Conservation (phyloP, 768 basidiomycete species). For the Royoungia palumana region DNA sequence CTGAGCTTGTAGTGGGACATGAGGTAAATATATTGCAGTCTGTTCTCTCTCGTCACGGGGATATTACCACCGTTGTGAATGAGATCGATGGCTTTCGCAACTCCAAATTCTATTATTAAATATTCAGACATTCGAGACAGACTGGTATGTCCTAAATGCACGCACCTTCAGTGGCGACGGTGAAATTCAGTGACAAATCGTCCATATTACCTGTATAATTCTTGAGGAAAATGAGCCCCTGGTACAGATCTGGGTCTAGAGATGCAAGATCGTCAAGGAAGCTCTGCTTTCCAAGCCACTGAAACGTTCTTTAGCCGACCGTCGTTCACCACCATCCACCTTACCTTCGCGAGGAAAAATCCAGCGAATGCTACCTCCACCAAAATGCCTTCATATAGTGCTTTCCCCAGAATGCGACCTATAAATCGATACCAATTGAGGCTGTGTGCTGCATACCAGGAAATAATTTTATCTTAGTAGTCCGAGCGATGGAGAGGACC, state of each 20-base stretch:
- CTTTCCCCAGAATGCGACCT: constrained; percentile 92
- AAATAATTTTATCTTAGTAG: background rate
- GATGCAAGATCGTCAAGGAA: constrained; percentile 92
- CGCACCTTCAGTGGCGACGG: constrained; percentile 80
- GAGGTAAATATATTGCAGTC: constrained; percentile 85
- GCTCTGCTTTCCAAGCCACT: constrained; percentile 92
- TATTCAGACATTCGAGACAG: no score
- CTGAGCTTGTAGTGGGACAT: constrained; percentile 87
- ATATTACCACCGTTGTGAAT: constrained; percentile 79
- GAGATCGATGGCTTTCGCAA: constrained; percentile 71
- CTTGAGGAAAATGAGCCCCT: constrained; percentile 89
- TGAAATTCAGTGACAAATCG: constrained; percentile 87
- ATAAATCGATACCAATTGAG: constrained; percentile 92
- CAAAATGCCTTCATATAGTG: constrained; percentile 93
- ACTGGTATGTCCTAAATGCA: no score
- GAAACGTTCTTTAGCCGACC: background rate
- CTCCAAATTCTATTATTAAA: constrained; percentile 66
- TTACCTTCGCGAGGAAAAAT: constrained; percentile 88
- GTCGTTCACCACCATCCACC: constrained; percentile 1
- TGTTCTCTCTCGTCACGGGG: constrained; percentile 84
- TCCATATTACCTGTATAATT: constrained; percentile 85
- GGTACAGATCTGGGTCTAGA: constrained; percentile 88
- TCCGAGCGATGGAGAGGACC: background rate
- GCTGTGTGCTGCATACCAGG: constrained; percentile 57
- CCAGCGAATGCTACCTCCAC: constrained; percentile 93